Percentiles rank a stretch among this genome's conserved stretches.
Conservation (phyloP, 1,284 basidiomycete genomes). For the Irpex sp. region DNA sequence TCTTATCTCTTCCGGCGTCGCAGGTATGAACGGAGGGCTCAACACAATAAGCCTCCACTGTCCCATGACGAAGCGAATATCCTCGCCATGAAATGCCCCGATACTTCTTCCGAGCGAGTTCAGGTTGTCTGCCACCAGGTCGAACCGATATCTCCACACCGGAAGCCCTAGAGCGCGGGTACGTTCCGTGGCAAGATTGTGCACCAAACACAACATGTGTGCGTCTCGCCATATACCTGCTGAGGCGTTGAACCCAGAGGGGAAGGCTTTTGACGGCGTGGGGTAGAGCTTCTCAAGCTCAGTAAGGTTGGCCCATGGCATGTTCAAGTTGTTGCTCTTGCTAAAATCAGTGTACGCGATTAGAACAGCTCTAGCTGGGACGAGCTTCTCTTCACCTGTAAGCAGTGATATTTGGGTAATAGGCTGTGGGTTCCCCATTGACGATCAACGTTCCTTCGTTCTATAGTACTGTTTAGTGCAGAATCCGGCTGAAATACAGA, state of each 20-base stretch:
- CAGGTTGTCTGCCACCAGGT: conserved; percentile 35
- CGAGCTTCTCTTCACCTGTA: conserved; percentile 24
- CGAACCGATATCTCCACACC: conserved; percentile 40
- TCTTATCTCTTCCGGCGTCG: conserved; percentile 31
- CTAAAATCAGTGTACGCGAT: conserved; percentile 13
- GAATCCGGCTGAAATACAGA: not conserved
- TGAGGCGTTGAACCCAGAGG: conserved; percentile 26
- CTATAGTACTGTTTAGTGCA: conserved; percentile 18
- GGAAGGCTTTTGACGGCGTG: conserved; percentile 22
- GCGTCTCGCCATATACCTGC: conserved; percentile 38
- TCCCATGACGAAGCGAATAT: conserved; percentile 41
- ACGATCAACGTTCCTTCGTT: conserved; percentile 40
- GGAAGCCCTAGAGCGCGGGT: conserved; percentile 28
- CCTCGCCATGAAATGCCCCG: conserved; percentile 37
- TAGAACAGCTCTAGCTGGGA: too few relatives aligned
- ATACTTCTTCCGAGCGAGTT: conserved; percentile 35
- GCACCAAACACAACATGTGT: conserved; percentile 40
- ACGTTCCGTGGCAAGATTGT: conserved; percentile 34
- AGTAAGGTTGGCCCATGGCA: conserved; percentile 28
- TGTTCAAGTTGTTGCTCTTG: conserved; percentile 38
- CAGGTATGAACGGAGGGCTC: conserved; percentile 25
- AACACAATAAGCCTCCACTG: conserved; percentile 18
- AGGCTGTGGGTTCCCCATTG: conserved; percentile 37
- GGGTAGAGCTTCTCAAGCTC: conserved; percentile 22
- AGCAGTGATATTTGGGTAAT: conserved; percentile 28